Percentiles rank a stretch among this genome's conserved stretches.
phyloP scores from a whole-genome alignment of 2,329 filamentous ascomycete species.

The Aaosphaeria pasadenensis region DNA sequence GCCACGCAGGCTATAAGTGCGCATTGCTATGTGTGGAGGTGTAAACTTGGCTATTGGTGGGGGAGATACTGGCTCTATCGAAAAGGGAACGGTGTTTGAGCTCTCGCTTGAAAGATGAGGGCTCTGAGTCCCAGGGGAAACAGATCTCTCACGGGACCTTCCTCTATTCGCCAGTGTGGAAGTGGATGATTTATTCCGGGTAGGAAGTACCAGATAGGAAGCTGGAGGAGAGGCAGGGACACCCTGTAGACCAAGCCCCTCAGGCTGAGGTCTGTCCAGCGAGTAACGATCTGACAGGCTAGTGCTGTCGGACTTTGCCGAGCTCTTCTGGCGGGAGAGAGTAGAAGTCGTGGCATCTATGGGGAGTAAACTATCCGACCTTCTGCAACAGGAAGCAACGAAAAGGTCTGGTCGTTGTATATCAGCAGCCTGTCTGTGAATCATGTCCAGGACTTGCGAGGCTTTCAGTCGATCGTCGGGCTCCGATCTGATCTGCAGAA shows the following conservation, averaged over 20 bases:
- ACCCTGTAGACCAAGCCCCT: slow-evolving; percentile 5
- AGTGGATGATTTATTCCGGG: slow-evolving; percentile 1
- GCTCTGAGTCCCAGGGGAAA: slow-evolving; percentile 5
- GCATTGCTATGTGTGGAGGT: slow-evolving; percentile 1
- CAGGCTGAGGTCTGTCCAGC: not conserved
- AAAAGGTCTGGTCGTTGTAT: slow-evolving; percentile 3
- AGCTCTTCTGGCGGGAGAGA: not conserved
- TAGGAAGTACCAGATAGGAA: not conserved
- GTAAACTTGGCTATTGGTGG: not conserved
- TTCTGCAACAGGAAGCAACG: slow-evolving; percentile 11
- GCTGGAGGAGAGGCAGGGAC: not conserved
- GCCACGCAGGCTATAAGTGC: slow-evolving; percentile 5
- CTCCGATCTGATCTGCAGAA: slow-evolving; percentile 4
- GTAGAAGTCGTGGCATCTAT: slow-evolving; percentile 1
- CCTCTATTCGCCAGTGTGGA: not conserved
- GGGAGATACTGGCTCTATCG: not conserved
- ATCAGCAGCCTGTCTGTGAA: slow-evolving; percentile 4
- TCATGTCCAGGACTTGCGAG: slow-evolving; percentile 4
- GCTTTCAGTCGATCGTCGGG: slow-evolving; percentile 4
- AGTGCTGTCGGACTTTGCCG: not conserved
- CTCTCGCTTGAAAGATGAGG: slow-evolving; percentile 1
- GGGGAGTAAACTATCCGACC: slow-evolving; percentile 7
- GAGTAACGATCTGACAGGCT: not conserved
- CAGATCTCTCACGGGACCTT: slow-evolving; percentile 5
- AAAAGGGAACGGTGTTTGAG: slow-evolving; percentile 1